These are phyloP conservation scores for Leishmania major DNA, from an alignment of 208 protist species.

Conservation along the genomic window DNA sequence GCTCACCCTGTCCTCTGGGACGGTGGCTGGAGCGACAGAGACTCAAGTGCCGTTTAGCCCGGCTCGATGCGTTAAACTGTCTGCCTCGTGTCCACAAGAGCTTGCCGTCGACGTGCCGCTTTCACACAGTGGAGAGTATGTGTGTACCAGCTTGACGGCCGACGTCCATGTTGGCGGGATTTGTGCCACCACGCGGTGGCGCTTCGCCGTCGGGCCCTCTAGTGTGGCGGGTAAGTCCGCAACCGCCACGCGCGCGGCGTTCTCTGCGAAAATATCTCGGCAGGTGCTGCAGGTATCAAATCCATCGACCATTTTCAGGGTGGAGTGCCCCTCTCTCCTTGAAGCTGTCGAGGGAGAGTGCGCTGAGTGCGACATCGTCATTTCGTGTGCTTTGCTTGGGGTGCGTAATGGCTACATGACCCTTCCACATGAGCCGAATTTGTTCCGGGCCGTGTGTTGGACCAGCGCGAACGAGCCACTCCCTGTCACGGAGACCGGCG, in stretches of 20 bases:
- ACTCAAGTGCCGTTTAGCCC: slow-evolving; percentile 12
- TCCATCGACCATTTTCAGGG: slow-evolving; percentile 34
- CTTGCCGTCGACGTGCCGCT: slow-evolving; percentile 27
- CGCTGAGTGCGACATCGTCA: slow-evolving; percentile 35
- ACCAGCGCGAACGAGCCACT: slow-evolving; percentile 16
- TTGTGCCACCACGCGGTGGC: slow-evolving; percentile 26
- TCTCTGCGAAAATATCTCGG: slow-evolving; percentile 9
- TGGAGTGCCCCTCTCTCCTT: slow-evolving; percentile 39
- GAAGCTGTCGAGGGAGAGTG: slow-evolving; percentile 61
- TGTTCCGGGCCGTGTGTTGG: slow-evolving; percentile 29
- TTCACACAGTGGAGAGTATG: slow-evolving; percentile 40
- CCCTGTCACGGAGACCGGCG: background rate
- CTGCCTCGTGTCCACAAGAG: slow-evolving; percentile 13
- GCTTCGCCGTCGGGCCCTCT: slow-evolving; percentile 8
- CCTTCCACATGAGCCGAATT: slow-evolving; percentile 31
- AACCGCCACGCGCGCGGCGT: background rate
- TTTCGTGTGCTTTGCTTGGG: slow-evolving; percentile 31
- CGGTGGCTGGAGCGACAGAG: background rate
- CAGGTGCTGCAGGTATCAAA: slow-evolving; percentile 35
- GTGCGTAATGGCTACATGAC: slow-evolving; percentile 37
- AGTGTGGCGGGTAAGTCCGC: slow-evolving; percentile 16
- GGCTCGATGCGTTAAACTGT: slow-evolving; percentile 10
- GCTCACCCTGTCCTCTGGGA: slow-evolving; percentile 18
- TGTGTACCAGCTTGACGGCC: slow-evolving; percentile 38
- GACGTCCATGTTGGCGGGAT: slow-evolving; percentile 31